A percentile compares a stretch with the other conserved stretches of the same genome.
Conservation (phyloP, 148 eudicot genomes). For the Cornus controversa region DNA sequence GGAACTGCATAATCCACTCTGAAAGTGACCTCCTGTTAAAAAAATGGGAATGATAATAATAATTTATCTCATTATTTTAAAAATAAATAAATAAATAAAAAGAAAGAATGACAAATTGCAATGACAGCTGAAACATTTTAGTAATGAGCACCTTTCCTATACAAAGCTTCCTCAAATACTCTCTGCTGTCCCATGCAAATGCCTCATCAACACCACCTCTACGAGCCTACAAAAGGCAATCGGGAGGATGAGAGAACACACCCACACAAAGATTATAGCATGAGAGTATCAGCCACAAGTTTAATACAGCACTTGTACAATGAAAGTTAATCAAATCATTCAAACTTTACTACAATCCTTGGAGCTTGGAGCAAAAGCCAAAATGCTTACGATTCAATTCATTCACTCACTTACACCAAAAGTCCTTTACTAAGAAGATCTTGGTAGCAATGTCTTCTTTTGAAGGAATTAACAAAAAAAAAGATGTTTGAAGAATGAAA, state of each 20-base stretch:
- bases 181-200: constrained; percentile 99
- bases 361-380: not conserved
- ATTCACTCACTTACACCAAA: not conserved
- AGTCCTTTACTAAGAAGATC: too few species aligned
- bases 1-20: constrained; percentile 67
- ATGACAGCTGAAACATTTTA: not conserved
- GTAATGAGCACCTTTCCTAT: constrained; percentile 73
- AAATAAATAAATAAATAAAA: not conserved
- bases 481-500: too few species aligned
- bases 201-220: constrained; percentile 84
- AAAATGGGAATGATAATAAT: not conserved
- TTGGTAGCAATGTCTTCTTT: too few species aligned
- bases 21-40: constrained; percentile 75
- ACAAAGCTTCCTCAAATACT: constrained; percentile 82
- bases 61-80: not conserved
- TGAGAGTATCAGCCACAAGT: not conserved
- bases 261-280: not conserved
- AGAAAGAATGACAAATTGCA: not conserved
- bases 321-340: not conserved
- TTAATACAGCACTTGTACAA: not conserved
- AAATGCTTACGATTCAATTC: not conserved
- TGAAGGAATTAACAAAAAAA: too few species aligned
- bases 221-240: constrained; percentile 61
- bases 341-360: not conserved
- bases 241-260: not conserved